Evolutionary conservation across 2,329 filamentous ascomycete genomes (phyloP).

Genomic region (Colletotrichum tamarilloi): DNA sequence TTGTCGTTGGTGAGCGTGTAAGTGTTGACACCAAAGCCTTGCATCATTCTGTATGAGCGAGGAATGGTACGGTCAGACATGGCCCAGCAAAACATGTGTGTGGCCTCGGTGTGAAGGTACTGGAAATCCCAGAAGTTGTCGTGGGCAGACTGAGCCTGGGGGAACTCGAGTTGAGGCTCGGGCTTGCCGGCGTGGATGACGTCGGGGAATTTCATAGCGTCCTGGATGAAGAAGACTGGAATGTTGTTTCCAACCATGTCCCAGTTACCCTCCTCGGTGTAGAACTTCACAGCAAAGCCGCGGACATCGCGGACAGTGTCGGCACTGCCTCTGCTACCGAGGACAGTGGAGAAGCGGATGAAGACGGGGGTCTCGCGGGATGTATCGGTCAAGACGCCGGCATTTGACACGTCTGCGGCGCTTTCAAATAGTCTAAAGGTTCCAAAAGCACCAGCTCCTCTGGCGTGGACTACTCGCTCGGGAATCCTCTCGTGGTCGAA

Average conservation of each 20-base stretch:
- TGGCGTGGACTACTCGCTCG: conserved; percentile 70
- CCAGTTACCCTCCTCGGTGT: conserved; percentile 83
- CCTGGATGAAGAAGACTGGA: conserved; percentile 81
- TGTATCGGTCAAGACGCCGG: conserved; percentile 75
- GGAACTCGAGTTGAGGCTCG: conserved; percentile 76
- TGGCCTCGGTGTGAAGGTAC: conserved; percentile 75
- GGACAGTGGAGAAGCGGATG: conserved; percentile 81
- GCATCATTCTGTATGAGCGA: conserved; percentile 84
- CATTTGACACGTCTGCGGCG: conserved; percentile 71
- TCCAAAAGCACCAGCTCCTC: conserved; percentile 68
- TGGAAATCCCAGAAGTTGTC: conserved; percentile 85
- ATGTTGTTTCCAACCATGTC: conserved; percentile 77
- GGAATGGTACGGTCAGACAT: conserved; percentile 82
- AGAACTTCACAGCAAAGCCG: conserved; percentile 83
- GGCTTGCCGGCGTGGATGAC: conserved; percentile 72
- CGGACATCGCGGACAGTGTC: conserved; percentile 86
- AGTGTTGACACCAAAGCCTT: conserved; percentile 87
- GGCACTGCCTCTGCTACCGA: conserved; percentile 79
- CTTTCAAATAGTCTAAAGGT: conserved; percentile 61
- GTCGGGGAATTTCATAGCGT: conserved; percentile 80
- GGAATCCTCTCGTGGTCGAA: conserved; percentile 77
- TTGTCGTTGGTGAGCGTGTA: conserved; percentile 76
- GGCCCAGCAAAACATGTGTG: conserved; percentile 83
- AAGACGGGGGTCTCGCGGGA: conserved; percentile 76
- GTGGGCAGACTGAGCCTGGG: conserved; percentile 77